Percentiles rank a stretch among this genome's conserved stretches.
Evolutionary conservation across 2,329 filamentous ascomycete genomes (phyloP).

Genomic region (Mycosphaerella sp.): DNA sequence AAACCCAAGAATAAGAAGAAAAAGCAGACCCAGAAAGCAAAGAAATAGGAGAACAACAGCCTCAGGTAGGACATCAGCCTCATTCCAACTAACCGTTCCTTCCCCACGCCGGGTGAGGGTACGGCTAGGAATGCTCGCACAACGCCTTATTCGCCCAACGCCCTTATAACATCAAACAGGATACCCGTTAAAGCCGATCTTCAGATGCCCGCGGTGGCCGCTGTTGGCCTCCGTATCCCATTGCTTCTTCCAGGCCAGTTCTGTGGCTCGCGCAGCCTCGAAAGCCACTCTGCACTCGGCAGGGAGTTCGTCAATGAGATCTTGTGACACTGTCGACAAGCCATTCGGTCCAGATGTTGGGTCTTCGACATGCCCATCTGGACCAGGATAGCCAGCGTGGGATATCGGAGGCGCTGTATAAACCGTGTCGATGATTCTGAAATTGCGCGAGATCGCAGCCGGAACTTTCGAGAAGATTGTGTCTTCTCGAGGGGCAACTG

Average conservation of each 20-base stretch:
- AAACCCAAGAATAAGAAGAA: not conserved
- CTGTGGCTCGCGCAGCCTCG: slow-evolving; percentile 57
- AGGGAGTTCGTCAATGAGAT: slow-evolving; percentile 61
- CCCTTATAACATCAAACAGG: slow-evolving; percentile 40
- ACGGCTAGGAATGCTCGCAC: slow-evolving; percentile 7
- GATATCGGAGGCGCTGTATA: slow-evolving; percentile 54
- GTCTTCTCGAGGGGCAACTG: slow-evolving; percentile 13
- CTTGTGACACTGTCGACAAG: slow-evolving; percentile 57
- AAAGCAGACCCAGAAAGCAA: slow-evolving; percentile 9
- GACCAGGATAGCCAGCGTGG: slow-evolving; percentile 55
- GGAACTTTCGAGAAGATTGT: slow-evolving; percentile 51
- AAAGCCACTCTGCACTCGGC: slow-evolving; percentile 68
- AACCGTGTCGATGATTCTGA: slow-evolving; percentile 56
- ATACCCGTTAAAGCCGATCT: slow-evolving; percentile 46
- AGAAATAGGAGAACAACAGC: slow-evolving; percentile 1
- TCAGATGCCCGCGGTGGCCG: slow-evolving; percentile 42
- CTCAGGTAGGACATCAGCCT: slow-evolving; percentile 6
- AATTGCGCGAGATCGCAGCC: slow-evolving; percentile 55
- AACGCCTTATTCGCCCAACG: slow-evolving; percentile 34
- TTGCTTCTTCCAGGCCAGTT: slow-evolving; percentile 64
- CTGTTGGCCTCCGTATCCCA: slow-evolving; percentile 66
- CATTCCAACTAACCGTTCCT: not conserved
- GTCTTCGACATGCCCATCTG: slow-evolving; percentile 48
- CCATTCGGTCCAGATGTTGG: slow-evolving; percentile 46
- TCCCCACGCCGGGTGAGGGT: not conserved